Percentiles rank a stretch among this genome's conserved stretches.
Evolutionary conservation across 2,329 filamentous ascomycete species (phyloP).

Genomic region (Endoconidiophora laricicola): DNA sequence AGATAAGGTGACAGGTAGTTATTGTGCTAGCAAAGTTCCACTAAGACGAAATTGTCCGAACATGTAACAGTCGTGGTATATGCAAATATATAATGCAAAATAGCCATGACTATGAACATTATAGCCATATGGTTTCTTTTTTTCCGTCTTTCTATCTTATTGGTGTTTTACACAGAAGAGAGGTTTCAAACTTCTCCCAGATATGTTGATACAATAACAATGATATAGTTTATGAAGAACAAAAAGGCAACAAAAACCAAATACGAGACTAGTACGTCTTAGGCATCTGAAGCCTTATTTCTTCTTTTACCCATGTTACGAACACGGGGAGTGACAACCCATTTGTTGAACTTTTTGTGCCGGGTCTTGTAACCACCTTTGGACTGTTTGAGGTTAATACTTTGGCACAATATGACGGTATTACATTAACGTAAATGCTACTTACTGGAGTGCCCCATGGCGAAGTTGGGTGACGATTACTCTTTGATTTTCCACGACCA

Average conservation of each 20-base stretch:
- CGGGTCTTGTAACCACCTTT: slow-evolving; percentile 89
- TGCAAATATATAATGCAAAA: too few species aligned
- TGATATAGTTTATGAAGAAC: background rate
- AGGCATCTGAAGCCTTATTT: slow-evolving; percentile 32
- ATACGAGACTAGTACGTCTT: background rate
- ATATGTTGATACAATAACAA: slow-evolving; percentile 11
- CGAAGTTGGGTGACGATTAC: slow-evolving; percentile 85
- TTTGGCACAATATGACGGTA: background rate
- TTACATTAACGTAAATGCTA: slow-evolving; percentile 16
- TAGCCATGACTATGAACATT: background rate
- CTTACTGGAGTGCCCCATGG: slow-evolving; percentile 92
- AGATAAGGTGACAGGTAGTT: too few species aligned
- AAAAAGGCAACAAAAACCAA: background rate
- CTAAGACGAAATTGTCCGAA: too few species aligned
- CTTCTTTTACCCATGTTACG: slow-evolving; percentile 86
- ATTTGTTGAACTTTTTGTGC: slow-evolving; percentile 80
- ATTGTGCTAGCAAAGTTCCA: background rate
- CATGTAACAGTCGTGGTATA: too few species aligned
- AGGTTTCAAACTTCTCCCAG: slow-evolving; percentile 2
- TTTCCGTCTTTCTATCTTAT: background rate
- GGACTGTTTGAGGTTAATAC: slow-evolving; percentile 31
- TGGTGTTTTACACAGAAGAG: slow-evolving; percentile 10
- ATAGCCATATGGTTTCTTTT: background rate
- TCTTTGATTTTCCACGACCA: slow-evolving; percentile 98
- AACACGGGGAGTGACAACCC: slow-evolving; percentile 65